phyloP scores from a whole-genome alignment of 129 eudicot species.

The Dittrichia graveolens region DNA sequence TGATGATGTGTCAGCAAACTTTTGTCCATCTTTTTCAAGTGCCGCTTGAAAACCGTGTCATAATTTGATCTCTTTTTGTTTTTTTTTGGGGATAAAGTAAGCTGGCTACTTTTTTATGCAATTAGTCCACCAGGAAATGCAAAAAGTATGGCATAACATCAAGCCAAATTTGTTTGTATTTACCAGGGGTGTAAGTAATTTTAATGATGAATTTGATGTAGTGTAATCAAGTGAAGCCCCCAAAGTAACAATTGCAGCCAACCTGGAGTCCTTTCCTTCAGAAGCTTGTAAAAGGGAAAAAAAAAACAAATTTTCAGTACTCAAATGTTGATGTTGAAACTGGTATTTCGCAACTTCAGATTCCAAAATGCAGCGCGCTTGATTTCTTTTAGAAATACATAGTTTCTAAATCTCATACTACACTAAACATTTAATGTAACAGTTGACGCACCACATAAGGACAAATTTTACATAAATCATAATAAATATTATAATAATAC shows the following conservation, averaged over 20 bases:
- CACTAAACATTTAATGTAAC: background rate
- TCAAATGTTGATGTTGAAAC: slow-evolving; percentile 7
- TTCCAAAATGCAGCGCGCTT: slow-evolving; percentile 1
- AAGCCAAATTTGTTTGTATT: slow-evolving; percentile 6
- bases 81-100: background rate
- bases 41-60: too few relatives aligned
- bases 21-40: too few relatives aligned
- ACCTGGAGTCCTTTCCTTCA: slow-evolving; percentile 44
- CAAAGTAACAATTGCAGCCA: slow-evolving; percentile 65
- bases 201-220: slow-evolving; percentile 65
- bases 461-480: background rate
- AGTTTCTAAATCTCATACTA: slow-evolving; percentile 12
- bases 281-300: slow-evolving; percentile 38
- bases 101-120: background rate
- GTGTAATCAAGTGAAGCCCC: slow-evolving; percentile 78
- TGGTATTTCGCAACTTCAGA: background rate
- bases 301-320: slow-evolving; percentile 1
- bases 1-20: too few relatives aligned
- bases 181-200: slow-evolving; percentile 61
- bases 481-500: background rate
- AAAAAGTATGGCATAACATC: slow-evolving; percentile 16
- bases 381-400: background rate
- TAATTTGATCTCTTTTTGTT: too few relatives aligned
- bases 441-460: background rate
- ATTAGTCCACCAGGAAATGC: background rate